Evolutionary conservation across 192 early-diverging fungal species (phyloP), one percentile per base, ranked within the genome.

Genomic region (Entomortierella parvispora): DNA sequence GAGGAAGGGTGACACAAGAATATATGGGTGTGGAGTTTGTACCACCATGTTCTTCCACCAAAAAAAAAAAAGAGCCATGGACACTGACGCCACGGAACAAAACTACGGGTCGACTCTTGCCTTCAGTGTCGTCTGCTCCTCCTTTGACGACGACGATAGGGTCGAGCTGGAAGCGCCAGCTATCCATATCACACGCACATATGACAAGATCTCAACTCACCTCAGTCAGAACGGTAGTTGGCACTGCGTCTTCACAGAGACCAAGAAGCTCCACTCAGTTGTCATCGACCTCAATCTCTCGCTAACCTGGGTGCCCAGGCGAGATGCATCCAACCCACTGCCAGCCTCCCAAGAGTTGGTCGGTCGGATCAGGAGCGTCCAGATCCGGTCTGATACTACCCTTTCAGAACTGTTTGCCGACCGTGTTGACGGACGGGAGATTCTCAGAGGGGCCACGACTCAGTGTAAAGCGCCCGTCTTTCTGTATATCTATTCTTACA

Each of bases 321-420:
- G 3, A 37, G 42, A 52, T 11, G 14, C 44, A 32, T 2, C n/a
- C 3, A 3, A 6, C 2, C 60, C 6, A 49, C 5, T 10, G 17
- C 15, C 22, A 23, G 7, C 49, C 3, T 42, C 32, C 8, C 23
- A 47, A 0, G 71, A 67, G 28, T 37, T 76, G 15, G 56, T 76
- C 23, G 49, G 65, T 43, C 57, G 53, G 14, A 62, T 76, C 33
- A 48, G 33, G n/a, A 62, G 52, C 44, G 32, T 76, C 46, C 66
- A 62, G 22, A 31, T 76, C 14, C 65, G 59, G 9, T 76, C 71
- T 11, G 71, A 68, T 42, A 57, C 71, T 11, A 76, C 71, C 3
- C 58, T 76, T 3, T 76, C 71, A 2, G 71, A 62, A 4, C 37
- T 76, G 2, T 18, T 62, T 18, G 58, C 57, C 4, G 53, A 29